These are phyloP conservation scores for Bruguiera hainesii DNA, from an alignment of 441 rosid genomes.

Conservation along the genomic window DNA sequence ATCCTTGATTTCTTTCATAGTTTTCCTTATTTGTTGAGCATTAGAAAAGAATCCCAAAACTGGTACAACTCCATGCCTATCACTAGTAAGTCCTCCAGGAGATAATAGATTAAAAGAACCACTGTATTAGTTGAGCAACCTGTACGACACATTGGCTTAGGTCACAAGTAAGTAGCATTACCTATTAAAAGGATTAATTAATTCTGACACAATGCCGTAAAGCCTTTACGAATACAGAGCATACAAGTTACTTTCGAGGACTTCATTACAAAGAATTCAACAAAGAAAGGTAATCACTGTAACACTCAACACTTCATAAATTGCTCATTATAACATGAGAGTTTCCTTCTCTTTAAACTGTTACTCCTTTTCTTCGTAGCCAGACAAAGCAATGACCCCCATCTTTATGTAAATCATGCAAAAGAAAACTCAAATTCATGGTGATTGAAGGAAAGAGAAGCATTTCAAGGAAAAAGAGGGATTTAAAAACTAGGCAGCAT, in stretches of 20 bases:
- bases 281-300: neutral
- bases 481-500: neutral
- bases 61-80: conserved; percentile 70
- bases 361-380: conserved; percentile 80
- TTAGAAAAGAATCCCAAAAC: conserved; percentile 87
- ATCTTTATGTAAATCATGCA: conserved; percentile 48
- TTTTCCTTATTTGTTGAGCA: conserved; percentile 79
- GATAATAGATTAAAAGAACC: conserved; percentile 68
- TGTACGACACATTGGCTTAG: conserved; percentile 31
- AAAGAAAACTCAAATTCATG: conserved; percentile 14
- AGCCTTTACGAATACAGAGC: neutral
- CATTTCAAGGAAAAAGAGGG: neutral
- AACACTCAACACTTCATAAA: conserved; percentile 6
- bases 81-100: conserved; percentile 87
- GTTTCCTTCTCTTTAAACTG: conserved; percentile 74
- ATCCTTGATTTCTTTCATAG: conserved; percentile 50
- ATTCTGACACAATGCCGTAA: too few species aligned
- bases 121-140: conserved; percentile 72
- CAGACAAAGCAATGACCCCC: conserved; percentile 74
- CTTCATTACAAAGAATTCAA: conserved; percentile 1
- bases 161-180: neutral
- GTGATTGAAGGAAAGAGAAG: neutral
- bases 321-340: conserved; percentile 5
- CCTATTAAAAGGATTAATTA: neutral
- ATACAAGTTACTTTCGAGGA: neutral